These are phyloP conservation scores for Strigomonas oncopelti DNA, from an alignment of 208 protist species.

Conservation along the genomic window DNA sequence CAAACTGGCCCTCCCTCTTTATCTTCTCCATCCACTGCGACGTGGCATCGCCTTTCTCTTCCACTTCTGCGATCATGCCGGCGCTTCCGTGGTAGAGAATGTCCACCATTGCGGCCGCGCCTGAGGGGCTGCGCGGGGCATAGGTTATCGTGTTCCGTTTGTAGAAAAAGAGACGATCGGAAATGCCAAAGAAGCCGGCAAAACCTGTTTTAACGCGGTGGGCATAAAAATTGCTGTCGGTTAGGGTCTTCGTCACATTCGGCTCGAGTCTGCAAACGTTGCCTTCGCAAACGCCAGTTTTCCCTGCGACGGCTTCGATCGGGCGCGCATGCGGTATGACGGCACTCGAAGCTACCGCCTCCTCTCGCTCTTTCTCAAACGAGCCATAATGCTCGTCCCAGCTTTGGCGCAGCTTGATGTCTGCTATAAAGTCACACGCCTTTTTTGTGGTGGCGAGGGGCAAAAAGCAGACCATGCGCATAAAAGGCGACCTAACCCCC, in stretches of 20 bases:
- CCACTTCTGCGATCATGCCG: not conserved
- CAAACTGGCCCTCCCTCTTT: constrained; percentile 6
- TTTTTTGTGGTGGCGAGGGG: constrained; percentile 27
- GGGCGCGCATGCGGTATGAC: constrained; percentile 18
- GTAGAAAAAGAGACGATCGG: constrained; percentile 10
- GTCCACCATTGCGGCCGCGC: not conserved
- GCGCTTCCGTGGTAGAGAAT: constrained; percentile 1
- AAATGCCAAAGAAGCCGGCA: not conserved
- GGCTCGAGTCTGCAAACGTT: not conserved
- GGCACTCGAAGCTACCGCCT: constrained; percentile 3
- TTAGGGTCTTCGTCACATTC: not conserved
- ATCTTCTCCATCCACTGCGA: constrained; percentile 13
- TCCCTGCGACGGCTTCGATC: constrained; percentile 10
- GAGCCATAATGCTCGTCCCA: constrained; percentile 67
- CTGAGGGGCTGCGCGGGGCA: not conserved
- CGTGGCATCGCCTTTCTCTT: not conserved
- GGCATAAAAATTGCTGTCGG: not conserved
- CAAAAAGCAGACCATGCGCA: constrained; percentile 56
- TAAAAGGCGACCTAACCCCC: constrained; percentile 30
- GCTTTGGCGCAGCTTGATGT: constrained; percentile 27
- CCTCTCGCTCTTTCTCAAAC: constrained; percentile 21
- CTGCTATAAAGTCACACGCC: constrained; percentile 41
- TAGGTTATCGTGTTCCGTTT: not conserved
- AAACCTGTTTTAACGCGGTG: constrained; percentile 1
- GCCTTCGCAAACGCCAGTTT: not conserved